Conservation (phyloP, 345 rosid genomes). For the Trapa incisa region DNA sequence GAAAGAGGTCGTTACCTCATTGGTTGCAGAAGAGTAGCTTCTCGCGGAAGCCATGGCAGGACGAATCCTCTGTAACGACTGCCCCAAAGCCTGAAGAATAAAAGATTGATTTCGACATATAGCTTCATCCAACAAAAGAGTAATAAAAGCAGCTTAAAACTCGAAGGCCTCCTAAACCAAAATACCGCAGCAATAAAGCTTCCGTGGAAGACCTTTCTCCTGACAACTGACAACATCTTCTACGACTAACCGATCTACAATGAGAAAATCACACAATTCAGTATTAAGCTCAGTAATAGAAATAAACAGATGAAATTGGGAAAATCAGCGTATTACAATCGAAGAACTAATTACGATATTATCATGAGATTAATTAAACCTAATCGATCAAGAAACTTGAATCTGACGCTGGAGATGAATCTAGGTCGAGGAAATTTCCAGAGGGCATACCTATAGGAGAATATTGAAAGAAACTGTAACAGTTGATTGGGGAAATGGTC, state of each 20-base stretch:
- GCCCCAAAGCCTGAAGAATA: conserved; percentile 19
- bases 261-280: neutral
- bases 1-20: conserved; percentile 29
- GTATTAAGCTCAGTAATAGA: neutral
- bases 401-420: neutral
- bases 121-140: neutral
- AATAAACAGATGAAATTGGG: neutral
- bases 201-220: conserved; percentile 37
- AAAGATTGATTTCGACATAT: conserved; percentile 1
- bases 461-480: neutral
- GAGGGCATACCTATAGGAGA: neutral
- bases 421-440: neutral
- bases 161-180: neutral
- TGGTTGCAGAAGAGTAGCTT: conserved; percentile 49
- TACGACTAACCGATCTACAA: conserved; percentile 2
- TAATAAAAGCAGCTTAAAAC: too few species aligned
- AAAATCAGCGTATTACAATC: neutral
- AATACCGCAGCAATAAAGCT: conserved; percentile 20
- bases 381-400: neutral
- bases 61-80: conserved; percentile 36
- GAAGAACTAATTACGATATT: neutral
- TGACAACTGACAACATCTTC: conserved; percentile 50
- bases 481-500: neutral
- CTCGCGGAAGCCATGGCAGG: conserved; percentile 36
- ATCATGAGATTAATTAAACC: neutral